phyloP scores from a whole-genome alignment of 306 rosid species.

The Sphenostylis stenocarpa region DNA sequence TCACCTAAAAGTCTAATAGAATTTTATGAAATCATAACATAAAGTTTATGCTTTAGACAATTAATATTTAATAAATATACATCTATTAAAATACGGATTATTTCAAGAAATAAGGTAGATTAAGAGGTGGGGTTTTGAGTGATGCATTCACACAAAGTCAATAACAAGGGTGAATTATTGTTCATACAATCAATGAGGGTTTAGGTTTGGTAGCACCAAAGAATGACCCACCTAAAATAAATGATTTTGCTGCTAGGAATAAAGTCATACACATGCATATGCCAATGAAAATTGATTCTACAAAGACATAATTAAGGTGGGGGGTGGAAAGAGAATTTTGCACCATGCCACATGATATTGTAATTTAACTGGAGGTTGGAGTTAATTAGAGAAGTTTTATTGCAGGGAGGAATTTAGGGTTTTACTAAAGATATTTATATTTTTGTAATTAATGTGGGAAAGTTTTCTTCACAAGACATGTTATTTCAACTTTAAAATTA shows the following conservation, averaged over 20 bases:
- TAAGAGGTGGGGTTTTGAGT: neutral
- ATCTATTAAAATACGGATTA: no score
- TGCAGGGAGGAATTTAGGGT: neutral
- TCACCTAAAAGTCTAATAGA: no score
- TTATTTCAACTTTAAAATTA: neutral
- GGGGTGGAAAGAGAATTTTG: neutral
- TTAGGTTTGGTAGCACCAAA: neutral
- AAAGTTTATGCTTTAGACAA: no score
- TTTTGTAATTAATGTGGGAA: no score
- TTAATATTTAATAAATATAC: no score
- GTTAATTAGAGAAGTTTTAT: neutral
- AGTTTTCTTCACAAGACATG: no score
- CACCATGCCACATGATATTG: neutral
- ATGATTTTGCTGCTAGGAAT: neutral
- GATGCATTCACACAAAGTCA: neutral
- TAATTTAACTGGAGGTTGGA: slow-evolving; percentile 5
- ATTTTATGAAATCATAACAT: no score
- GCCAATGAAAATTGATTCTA: neutral
- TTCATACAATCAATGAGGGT: neutral
- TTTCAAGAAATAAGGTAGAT: neutral
- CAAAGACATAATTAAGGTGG: neutral
- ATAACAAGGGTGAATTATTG: neutral
- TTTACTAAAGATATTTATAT: no score
- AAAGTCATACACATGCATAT: neutral
- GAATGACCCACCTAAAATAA: neutral